Evolutionary conservation across 2,329 filamentous ascomycete genomes (phyloP).

Genomic region (Talaromyces sp.): DNA sequence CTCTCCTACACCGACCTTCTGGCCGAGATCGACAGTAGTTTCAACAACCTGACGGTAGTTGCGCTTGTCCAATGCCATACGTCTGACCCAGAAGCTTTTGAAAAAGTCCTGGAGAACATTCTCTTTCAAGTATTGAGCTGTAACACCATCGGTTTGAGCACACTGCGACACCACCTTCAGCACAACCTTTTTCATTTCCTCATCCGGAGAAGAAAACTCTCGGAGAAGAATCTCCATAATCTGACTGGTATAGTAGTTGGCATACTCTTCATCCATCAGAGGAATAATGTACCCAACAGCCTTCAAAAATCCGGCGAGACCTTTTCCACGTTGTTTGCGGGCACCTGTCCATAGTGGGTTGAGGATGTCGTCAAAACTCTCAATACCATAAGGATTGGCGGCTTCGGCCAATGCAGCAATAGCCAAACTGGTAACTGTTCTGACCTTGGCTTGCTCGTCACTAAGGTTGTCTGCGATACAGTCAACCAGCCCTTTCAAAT

Average conservation of each 20-base stretch:
- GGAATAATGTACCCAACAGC: constrained; percentile 98
- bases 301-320: constrained; percentile 91
- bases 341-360: constrained; percentile 97
- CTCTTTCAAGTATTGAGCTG: constrained; percentile 89
- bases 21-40: constrained; percentile 92
- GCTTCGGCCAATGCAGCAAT: constrained; percentile 94
- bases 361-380: constrained; percentile 96
- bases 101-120: constrained; percentile 95
- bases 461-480: constrained; percentile 95
- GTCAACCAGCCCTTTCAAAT: constrained; percentile 92
- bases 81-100: constrained; percentile 96
- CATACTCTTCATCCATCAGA: constrained; percentile 98
- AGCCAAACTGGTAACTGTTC: constrained; percentile 91
- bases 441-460: constrained; percentile 95
- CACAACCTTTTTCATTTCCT: constrained; percentile 99
- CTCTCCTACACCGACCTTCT: constrained; percentile 96
- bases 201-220: constrained; percentile 94
- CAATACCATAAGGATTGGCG: constrained; percentile 96
- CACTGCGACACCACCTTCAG: constrained; percentile 96
- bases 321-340: constrained; percentile 93
- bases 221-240: constrained; percentile 98
- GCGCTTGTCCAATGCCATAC: constrained; percentile 95
- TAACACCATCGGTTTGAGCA: constrained; percentile 89
- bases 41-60: constrained; percentile 98
- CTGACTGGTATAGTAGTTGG: constrained; percentile 97